Conservation (phyloP, 768 basidiomycete genomes). For the Russula emetica region DNA sequence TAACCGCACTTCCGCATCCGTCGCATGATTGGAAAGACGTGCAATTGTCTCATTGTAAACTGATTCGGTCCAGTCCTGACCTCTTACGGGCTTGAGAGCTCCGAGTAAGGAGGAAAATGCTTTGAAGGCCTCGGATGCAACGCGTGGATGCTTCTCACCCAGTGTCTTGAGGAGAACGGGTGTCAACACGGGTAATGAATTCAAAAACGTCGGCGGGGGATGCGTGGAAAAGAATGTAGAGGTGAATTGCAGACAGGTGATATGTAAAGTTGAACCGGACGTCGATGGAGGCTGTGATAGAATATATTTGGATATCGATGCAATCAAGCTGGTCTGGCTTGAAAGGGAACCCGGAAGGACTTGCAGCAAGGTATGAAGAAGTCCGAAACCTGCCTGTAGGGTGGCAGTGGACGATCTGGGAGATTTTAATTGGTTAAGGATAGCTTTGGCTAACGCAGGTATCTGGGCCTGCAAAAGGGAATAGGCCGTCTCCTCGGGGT, state of each 20-base stretch:
- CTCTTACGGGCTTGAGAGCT: slow-evolving; percentile 64
- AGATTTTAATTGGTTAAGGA: slow-evolving; percentile 81
- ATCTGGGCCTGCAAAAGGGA: slow-evolving; percentile 70
- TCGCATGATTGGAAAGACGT: slow-evolving; percentile 72
- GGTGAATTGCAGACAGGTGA: slow-evolving; percentile 83
- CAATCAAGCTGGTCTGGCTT: slow-evolving; percentile 57
- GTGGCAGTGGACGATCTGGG: slow-evolving; percentile 72
- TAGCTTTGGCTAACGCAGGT: slow-evolving; percentile 69
- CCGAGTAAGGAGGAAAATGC: slow-evolving; percentile 80
- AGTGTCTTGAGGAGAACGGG: slow-evolving; percentile 72
- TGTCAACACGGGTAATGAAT: slow-evolving; percentile 61
- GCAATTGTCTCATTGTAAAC: slow-evolving; percentile 72
- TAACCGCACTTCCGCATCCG: slow-evolving; percentile 85
- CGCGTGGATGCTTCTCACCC: slow-evolving; percentile 80
- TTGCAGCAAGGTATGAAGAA: slow-evolving; percentile 69
- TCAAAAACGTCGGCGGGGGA: slow-evolving; percentile 52
- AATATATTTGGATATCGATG: slow-evolving; percentile 58
- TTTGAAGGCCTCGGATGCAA: slow-evolving; percentile 83
- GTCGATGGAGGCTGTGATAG: slow-evolving; percentile 66
- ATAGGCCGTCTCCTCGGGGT: slow-evolving; percentile 69
- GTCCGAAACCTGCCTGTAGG: slow-evolving; percentile 79
- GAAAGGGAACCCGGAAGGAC: slow-evolving; percentile 84
- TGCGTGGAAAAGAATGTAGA: slow-evolving; percentile 77
- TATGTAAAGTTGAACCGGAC: slow-evolving; percentile 75
- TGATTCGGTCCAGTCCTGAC: slow-evolving; percentile 60